Evolutionary conservation across 176 grass and related monocot species (phyloP).

Genomic region (Otatea glauca): DNA sequence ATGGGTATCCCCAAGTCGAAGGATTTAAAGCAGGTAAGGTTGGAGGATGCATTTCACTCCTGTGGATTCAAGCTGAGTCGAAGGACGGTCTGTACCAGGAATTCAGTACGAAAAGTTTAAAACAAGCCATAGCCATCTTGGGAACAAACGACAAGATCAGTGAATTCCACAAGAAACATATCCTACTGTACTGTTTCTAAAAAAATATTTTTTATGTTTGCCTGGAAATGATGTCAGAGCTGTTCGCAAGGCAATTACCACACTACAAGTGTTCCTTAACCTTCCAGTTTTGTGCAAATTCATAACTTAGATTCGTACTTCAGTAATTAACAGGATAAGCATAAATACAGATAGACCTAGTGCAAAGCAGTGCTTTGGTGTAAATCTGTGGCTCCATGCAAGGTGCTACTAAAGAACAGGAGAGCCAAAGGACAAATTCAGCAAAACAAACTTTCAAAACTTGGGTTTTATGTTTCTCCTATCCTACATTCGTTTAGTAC

Average conservation of each 20-base stretch:
- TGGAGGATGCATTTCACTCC: neutral
- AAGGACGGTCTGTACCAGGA: neutral
- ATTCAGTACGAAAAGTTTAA: neutral
- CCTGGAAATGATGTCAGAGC: neutral
- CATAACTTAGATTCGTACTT: neutral
- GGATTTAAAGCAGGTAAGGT: neutral
- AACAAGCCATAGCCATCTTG: no score
- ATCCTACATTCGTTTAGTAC: neutral
- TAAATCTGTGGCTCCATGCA: conserved; percentile 1
- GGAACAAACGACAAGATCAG: neutral
- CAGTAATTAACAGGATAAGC: neutral
- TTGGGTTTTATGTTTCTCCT: neutral
- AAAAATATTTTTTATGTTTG: neutral
- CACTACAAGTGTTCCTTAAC: neutral
- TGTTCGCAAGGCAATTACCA: no score
- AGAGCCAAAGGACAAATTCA: neutral
- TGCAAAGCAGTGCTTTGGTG: neutral
- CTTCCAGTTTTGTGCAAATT: neutral
- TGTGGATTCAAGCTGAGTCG: neutral
- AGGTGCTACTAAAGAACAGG: neutral
- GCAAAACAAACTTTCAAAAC: neutral
- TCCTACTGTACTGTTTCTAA: neutral
- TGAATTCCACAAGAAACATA: neutral
- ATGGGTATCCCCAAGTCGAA: neutral
- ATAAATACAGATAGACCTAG: neutral